A percentile compares a stretch with the other conserved stretches of the same genome.
phyloP scores from a whole-genome alignment of 2,329 filamentous ascomycete genomes.

The Cadophora luteo-olivacea region DNA sequence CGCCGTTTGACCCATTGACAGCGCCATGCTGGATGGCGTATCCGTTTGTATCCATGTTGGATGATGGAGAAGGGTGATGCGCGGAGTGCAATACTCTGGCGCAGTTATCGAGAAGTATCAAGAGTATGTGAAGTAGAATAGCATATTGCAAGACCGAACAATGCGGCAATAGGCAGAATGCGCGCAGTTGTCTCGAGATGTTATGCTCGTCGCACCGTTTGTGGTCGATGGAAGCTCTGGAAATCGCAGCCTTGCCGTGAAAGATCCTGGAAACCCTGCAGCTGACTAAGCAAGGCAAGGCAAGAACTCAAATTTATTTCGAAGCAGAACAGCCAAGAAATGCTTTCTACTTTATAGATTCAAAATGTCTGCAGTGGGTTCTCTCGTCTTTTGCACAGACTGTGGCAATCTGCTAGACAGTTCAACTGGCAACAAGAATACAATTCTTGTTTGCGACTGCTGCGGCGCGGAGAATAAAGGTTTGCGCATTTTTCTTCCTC shows the following conservation, averaged over 20 bases:
- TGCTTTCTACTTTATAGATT: conserved; percentile 10
- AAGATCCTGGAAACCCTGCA: not conserved
- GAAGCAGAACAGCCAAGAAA: not conserved
- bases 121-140: not conserved
- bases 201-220: conserved; percentile 23
- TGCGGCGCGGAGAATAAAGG: conserved; percentile 87
- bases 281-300: conserved; percentile 26
- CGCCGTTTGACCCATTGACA: conserved; percentile 34
- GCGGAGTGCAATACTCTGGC: not conserved
- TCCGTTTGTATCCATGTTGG: conserved; percentile 40
- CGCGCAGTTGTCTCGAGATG: conserved; percentile 6
- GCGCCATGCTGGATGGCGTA: conserved; percentile 35
- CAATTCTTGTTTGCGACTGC: conserved; percentile 80
- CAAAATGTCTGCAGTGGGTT: conserved; percentile 86
- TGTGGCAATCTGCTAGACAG: conserved; percentile 90
- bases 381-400: conserved; percentile 89
- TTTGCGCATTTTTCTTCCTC: conserved; percentile 46
- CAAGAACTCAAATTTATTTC: conserved; percentile 1
- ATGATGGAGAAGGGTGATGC: conserved; percentile 12
- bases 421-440: conserved; percentile 77
- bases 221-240: conserved; percentile 9
- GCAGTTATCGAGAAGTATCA: not conserved
- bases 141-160: conserved; percentile 19
- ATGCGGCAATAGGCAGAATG: not conserved
- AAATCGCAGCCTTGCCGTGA: conserved; percentile 30